Base-by-base conservation (phyloP, 305 asterid genomes). In the Ilex paraguariensis region DNA sequence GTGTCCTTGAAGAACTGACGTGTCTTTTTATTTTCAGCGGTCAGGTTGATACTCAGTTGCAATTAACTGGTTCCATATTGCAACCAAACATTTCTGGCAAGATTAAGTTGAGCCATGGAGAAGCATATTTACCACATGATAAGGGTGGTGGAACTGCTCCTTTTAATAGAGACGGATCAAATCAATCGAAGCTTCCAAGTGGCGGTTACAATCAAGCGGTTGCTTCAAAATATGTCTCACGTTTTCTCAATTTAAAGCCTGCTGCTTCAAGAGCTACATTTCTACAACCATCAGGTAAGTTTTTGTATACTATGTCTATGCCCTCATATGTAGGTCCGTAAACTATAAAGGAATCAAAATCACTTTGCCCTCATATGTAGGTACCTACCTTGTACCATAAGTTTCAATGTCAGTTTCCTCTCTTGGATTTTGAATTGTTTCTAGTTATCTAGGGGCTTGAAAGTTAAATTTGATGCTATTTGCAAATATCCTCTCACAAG, bases 11-110 rank as follows among this genome's bases (percentile, higher is more conserved):
- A 57, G 75, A 62, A 54, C 71, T 64, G 74, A 79, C 64, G 50
- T 50, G 42, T 68, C 57, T 66, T 73, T 66, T 59, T 67, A 56
- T 66, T 76, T 56, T 67, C 76, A 93, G 98, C 80, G 98, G 99
- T 63, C 99, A 94, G 91, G 99, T 94, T 62, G 99, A 94, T 83
- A 74, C 93, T 44, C 97, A 90, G 80, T 72, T 94, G 82, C 98
- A 90, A 75, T 73, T 94, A 54, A 83, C 88, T 67, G 97, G 99
- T 68, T 94, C 96, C 45, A 86, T 94, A 67, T 76, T 84, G 88
- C 96, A 90, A 91, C 99, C 99, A 63, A 94, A 87, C 78, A 85
- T 90, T 73, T 90, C 97, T 33, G 99, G 99, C 61, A 91, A 90
- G 74, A 90, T 88, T 60, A 94, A 90, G 77, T 71, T 94, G 73